Percentiles rank a stretch among this genome's conserved stretches.
Conservation (phyloP, 2,329 filamentous ascomycete genomes). For the Biscogniauxia marginata region DNA sequence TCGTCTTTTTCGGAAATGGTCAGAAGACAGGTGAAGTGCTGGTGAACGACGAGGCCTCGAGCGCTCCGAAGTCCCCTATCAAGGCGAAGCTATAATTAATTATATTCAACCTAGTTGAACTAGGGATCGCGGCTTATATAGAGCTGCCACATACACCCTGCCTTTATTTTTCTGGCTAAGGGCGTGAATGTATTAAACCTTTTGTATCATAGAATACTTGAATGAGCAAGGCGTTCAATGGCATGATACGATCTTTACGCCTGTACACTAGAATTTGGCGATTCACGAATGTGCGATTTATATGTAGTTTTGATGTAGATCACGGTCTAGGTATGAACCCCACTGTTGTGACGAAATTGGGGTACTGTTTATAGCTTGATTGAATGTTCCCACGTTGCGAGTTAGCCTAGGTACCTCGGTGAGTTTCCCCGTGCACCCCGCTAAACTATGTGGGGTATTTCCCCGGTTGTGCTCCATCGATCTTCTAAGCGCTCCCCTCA, state of each 20-base stretch:
- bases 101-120: neutral
- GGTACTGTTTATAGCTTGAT: no score
- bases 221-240: neutral
- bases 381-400: neutral
- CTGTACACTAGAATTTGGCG: neutral
- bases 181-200: neutral
- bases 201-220: neutral
- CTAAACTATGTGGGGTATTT: slow-evolving; percentile 13
- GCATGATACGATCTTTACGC: neutral
- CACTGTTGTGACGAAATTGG: no score
- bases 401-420: slow-evolving; percentile 1
- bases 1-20: slow-evolving; percentile 94
- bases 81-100: slow-evolving; percentile 34
- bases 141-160: neutral
- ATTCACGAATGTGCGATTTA: neutral
- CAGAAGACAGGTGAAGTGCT: slow-evolving; percentile 74
- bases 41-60: slow-evolving; percentile 84
- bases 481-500: neutral
- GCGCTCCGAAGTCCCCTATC: slow-evolving; percentile 39
- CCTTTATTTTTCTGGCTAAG: neutral
- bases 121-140: slow-evolving; percentile 1
- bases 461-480: slow-evolving; percentile 1
- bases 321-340: no score
- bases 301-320: no score
- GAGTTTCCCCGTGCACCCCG: slow-evolving; percentile 1